Base-by-base conservation (phyloP, 106 monocot species). In the Allium sativum region DNA sequence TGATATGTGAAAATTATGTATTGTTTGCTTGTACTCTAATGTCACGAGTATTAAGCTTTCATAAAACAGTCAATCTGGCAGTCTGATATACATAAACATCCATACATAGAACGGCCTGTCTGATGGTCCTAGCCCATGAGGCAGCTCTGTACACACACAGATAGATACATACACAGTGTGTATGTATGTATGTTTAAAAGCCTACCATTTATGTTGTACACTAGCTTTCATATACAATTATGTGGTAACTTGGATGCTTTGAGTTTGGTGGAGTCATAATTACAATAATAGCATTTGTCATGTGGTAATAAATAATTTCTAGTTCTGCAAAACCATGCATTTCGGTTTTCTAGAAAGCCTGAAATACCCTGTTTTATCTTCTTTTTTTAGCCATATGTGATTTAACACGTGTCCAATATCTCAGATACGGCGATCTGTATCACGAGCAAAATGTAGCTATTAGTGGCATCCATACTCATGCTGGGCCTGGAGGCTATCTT, bases 401-500 rank as follows among this genome's bases (percentile, higher is more conserved):
- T 45, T 21, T 19, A 60, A 10, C 47, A 48, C 20, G 19, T 12
- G 62, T 71, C 20, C 64, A 41, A 42, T 48, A 48, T 71, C 59
- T n/a, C 76, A 94, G 94, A 68, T 94, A 86, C 70, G 89, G 86
- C 11, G 78, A 79, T 40, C 61, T 86, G 18, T 94, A 94, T 56
- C 77, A 59, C 65, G 89, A 78, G 41, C 62, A 81, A 42, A 94
- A 94, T 81, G 86, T 94, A 21, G 94, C 81, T 62, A 90, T 94
- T 60, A 90, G 83, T 74, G 94, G 94, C 42, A 94, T 83, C 67
- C 94, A 94, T 60, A 90, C 94, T 40, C 94, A 94, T 73, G 78
- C 83, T 66, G 94, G 94, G 8, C 94, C 94, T 69, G 94, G 94
- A 12, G 94, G 94, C 54, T 94, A 94, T 72, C 90, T 94, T 72